Evolutionary conservation across 2,329 filamentous ascomycete species (phyloP), one percentile per base, ranked within the genome.

Genomic region (Hypoxylon sp.): DNA sequence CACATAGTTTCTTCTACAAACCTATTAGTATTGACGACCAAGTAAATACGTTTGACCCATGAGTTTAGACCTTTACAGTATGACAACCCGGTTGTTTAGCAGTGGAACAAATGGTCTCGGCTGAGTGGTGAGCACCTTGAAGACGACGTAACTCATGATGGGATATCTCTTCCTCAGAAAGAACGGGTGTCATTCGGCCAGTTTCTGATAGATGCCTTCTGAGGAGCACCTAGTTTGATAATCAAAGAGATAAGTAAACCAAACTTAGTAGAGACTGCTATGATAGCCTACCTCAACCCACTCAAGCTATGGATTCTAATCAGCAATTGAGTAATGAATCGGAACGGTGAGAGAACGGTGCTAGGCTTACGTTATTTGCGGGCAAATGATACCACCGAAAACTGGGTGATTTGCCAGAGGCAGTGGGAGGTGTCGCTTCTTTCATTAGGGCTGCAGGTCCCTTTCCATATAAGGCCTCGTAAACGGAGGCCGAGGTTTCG

Each of bases 381-480:
- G 46, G 46, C 14, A 50, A 50, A 30, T 50, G 46, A 17, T 50
- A 50, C 46, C 46, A 50, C 22, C 46, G 46, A 31, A 50, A 50
- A 3, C 25, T 50, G 13, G 46, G 46, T 11, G 46, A 17, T 17
- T 50, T 31, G 22, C 14, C 17, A 31, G 46, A 50, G 27, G 27
- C 22, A 50, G 22, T 50, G 2, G 13, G 25, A 1, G 25, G 46
- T 14, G 46, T 50, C 25, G 25, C 46, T 14, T 50, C 46, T 50
- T 30, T 31, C 46, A 50, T 14, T n/a, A 50, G 14, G 14, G 46
- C 46, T 31, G 11, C 14, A 30, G 46, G 46, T 30, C 46, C 46
- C 46, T 27, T 27, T 50, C 46, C 46, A n/a, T 50, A 50, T 17
- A 50, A 50, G 6, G 14, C 13, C 27, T 50, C 46, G 46, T 50